Base-by-base conservation (phyloP, 2,329 filamentous ascomycete species). In the Botrytis galanthina region DNA sequence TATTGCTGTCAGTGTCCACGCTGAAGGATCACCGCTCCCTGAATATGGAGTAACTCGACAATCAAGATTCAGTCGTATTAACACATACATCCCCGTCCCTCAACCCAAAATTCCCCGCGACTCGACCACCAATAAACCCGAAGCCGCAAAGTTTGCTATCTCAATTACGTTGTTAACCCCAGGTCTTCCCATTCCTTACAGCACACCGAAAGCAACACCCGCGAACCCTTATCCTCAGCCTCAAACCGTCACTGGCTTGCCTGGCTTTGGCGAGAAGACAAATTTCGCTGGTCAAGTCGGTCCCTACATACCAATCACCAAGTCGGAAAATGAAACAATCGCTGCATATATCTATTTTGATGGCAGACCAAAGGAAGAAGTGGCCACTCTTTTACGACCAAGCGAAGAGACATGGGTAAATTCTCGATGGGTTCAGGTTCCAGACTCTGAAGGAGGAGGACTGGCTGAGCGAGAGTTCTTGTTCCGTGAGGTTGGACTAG, bases 351-450 rank as follows among this genome's bases (percentile, higher is more conserved):
- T 99, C 78, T 99, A 99, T 84, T 99, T 99, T 81, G 96, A 99
- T 83, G 96, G 96, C 29, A 88, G 96, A 75, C 89, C 89, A 75
- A 99, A 99, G 82, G 96, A 99, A 82, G 96, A 99, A 84, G 97
- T 99, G 4, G 96, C 96, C 70, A 99, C 96, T 20, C 85, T 99
- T 73, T 86, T 99, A 70, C 88, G 96, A 72, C 92, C 95, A 20
- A 95, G 96, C 37, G 96, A 98, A 81, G 96, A 99, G 84, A 99
- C 96, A 2, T 99, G 96, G 96, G 97, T 99, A 37, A 99, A 98
- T 81, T 98, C 94, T 73, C 88, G 96, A 79, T 99, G 96, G 96
- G 96, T 99, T 68, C 95, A 97, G 81, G 90, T 99, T 10, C 94
- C 95, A 4, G 91, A 95, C 42, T 90, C 92, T 37, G 95, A 98